These are phyloP conservation scores for Phanerochaete carnosa DNA, from an alignment of 768 basidiomycete species.

Conservation along the genomic window DNA sequence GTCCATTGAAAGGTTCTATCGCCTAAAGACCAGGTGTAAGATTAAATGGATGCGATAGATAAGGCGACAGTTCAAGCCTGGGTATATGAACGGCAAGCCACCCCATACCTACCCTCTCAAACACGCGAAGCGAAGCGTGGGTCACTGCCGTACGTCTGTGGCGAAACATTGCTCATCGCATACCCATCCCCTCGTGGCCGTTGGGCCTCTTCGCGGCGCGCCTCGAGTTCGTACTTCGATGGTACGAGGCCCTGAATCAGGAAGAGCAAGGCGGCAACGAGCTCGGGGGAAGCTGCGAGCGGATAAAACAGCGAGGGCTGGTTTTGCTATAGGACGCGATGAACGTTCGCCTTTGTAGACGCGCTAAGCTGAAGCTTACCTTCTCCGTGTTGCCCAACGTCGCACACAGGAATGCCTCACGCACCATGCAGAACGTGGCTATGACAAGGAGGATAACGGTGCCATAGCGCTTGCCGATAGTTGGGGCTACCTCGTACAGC, in stretches of 20 bases:
- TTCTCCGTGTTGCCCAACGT: background rate
- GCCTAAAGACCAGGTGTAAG: too few relatives aligned
- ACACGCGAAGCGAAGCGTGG: too few relatives aligned
- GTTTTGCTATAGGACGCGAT: conserved; percentile 15
- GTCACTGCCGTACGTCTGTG: background rate
- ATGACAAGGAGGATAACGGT: conserved; percentile 21
- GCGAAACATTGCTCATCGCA: background rate
- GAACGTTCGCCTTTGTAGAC: conserved; percentile 27
- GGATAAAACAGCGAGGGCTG: conserved; percentile 32
- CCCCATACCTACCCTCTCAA: too few relatives aligned
- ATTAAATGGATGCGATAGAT: too few relatives aligned
- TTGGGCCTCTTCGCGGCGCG: background rate
- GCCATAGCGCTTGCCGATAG: conserved; percentile 19
- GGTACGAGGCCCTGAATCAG: conserved; percentile 31
- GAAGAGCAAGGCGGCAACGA: conserved; percentile 28
- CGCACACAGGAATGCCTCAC: conserved; percentile 6
- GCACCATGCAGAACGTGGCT: background rate
- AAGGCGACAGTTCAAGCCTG: too few relatives aligned
- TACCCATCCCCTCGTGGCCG: background rate
- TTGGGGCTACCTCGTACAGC: background rate
- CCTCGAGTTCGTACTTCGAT: background rate
- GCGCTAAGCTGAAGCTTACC: conserved; percentile 11
- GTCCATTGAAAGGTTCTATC: too few relatives aligned
- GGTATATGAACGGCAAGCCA: too few relatives aligned
- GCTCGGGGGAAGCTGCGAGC: conserved; percentile 28